A percentile compares a stretch with the other conserved stretches of the same genome.
Conservation (phyloP, 2,329 filamentous ascomycete genomes). For the Pseudogymnoascus sp. region DNA sequence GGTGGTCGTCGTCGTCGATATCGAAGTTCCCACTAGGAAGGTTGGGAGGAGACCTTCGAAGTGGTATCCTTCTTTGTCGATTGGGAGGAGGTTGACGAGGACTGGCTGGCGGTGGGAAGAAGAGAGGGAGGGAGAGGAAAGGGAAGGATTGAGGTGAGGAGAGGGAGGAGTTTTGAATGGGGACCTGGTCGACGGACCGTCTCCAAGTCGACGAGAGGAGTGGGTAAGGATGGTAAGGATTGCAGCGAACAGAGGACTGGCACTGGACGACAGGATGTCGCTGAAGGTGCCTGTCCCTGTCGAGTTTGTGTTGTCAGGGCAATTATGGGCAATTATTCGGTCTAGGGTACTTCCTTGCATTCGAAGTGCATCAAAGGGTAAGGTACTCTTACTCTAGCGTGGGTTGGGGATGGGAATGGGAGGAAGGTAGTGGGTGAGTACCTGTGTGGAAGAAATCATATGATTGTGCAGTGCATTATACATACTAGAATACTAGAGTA, state of each 20-base stretch:
- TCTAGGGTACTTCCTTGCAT: conserved; percentile 6
- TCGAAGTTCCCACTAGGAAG: conserved; percentile 7
- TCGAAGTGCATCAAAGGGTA: not conserved
- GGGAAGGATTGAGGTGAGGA: not conserved
- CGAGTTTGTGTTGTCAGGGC: conserved; percentile 7
- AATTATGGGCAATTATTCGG: conserved; percentile 8
- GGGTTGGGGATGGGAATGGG: not conserved
- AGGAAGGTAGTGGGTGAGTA: not conserved
- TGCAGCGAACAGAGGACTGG: not conserved
- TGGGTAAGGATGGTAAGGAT: conserved; percentile 8
- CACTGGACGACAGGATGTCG: conserved; percentile 4
- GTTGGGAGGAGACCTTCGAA: conserved; percentile 7
- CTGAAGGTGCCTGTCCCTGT: not conserved
- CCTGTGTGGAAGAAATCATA: not conserved
- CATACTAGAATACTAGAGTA: not conserved
- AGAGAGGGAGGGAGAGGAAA: not conserved
- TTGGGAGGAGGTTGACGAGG: not conserved
- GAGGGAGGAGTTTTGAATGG: conserved; percentile 5
- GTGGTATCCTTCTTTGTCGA: conserved; percentile 6
- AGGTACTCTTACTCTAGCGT: conserved; percentile 2
- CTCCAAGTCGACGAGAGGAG: conserved; percentile 7
- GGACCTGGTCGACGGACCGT: not conserved
- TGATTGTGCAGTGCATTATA: not conserved
- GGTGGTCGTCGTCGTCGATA: not conserved
- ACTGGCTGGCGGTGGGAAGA: not conserved